Evolutionary conservation across 345 rosid species (phyloP).

Genomic region (Heritiera littoralis): DNA sequence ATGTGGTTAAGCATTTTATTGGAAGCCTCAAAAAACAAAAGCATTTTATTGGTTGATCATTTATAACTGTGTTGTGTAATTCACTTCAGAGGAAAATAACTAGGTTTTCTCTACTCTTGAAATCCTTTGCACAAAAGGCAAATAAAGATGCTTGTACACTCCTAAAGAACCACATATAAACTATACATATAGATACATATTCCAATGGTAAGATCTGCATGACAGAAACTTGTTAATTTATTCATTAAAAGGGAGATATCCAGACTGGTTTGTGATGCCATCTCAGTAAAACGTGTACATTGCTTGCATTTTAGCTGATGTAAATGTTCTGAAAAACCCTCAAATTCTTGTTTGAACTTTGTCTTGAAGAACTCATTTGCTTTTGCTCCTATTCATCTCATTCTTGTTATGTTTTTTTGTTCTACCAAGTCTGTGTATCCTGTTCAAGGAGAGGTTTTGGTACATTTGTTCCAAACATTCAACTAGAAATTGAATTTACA

Average conservation of each 20-base stretch:
- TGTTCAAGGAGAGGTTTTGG: background rate
- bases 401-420: background rate
- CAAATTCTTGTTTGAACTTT: background rate
- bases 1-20: background rate
- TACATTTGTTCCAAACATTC: background rate
- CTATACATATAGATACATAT: background rate
- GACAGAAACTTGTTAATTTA: background rate
- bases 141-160: conserved; percentile 4
- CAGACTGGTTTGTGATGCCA: background rate
- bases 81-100: background rate
- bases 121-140: conserved; percentile 6
- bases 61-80: conserved; percentile 5
- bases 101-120: background rate
- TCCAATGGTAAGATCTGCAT: background rate
- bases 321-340: background rate
- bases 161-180: background rate
- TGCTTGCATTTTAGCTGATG: conserved; percentile 2
- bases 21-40: too few species aligned
- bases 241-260: background rate
- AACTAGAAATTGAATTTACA: conserved; percentile 15
- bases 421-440: background rate
- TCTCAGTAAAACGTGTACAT: background rate
- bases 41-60: background rate
- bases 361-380: background rate
- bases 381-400: conserved; percentile 10